Evolutionary conservation across 345 rosid species (phyloP), one percentile per base, ranked within the genome.

Genomic region (Excoecaria cochinchinensis): DNA sequence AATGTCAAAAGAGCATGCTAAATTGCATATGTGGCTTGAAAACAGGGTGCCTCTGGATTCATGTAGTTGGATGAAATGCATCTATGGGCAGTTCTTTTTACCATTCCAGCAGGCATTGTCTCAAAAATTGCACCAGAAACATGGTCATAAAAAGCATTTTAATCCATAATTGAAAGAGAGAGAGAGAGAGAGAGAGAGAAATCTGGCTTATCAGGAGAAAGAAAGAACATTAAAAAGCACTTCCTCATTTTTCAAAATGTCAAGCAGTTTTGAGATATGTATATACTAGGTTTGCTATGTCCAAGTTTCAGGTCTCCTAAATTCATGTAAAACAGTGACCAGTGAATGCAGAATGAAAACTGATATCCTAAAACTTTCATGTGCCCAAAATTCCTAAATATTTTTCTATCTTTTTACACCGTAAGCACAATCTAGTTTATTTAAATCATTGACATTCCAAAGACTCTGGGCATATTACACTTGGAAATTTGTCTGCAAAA

Each of bases 371-470:
- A 10, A 44, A 44, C 1, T 53, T 62, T 69, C 70, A 8, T 31
- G 53, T 42, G 24, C 31, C 25, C 17, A 65, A 68, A 17, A 58
- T 55, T 69, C 31, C 21, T 51, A 56, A 64, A 69, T 66, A n/a
- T 47, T 72, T 22, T 80, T n/a, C 31, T 2, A 39, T 22, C 38
- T 38, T 61, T 21, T 47, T 24, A 60, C 59, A 64, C 46, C 69
- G 48, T 1, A 10, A 44, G 10, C 7, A 63, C 40, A 55, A 53
- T 73, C 73, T 58, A 38, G 57, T 67, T 72, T 15, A 75, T 70
- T 61, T 11, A 46, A 25, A 51, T 44, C 31, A 62, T 22, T 11
- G 67, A 58, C 48, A 50, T 44, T 22, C 63, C 12, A 6, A 24
- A 59, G 38, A 24, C 16, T n/a, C 62, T 11, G 31, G 8, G 22